phyloP scores from a whole-genome alignment of 2,329 filamentous ascomycete genomes.

The Fusarium goolgardi region DNA sequence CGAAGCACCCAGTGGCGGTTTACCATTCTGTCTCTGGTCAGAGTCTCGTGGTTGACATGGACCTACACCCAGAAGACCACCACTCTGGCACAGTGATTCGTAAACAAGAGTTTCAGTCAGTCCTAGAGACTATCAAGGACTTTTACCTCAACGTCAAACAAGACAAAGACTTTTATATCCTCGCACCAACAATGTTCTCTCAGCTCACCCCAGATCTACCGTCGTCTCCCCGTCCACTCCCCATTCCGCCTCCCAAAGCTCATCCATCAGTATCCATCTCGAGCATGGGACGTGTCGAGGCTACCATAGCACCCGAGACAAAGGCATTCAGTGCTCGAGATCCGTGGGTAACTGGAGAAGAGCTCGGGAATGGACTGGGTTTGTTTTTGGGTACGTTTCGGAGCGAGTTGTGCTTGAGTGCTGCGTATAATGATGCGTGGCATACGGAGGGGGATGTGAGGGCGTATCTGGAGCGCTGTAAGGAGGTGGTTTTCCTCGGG shows the following conservation, averaged over 20 bases:
- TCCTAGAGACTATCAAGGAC: constrained; percentile 43
- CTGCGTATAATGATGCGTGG: constrained; percentile 58
- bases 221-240: constrained; percentile 1
- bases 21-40: constrained; percentile 50
- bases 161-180: constrained; percentile 47
- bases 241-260: constrained; percentile 45
- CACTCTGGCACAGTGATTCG: accelerated
- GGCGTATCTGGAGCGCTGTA: constrained; percentile 42
- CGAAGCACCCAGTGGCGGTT: constrained; percentile 43
- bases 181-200: constrained; percentile 45
- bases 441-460: constrained; percentile 45
- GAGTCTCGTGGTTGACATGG: constrained; percentile 46
- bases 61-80: neutral
- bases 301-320: constrained; percentile 46
- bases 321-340: constrained; percentile 48
- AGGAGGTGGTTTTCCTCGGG: constrained; percentile 6
- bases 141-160: constrained; percentile 49
- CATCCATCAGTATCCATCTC: constrained; percentile 49
- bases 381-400: constrained; percentile 57
- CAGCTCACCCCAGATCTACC: constrained; percentile 28
- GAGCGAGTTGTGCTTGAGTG: constrained; percentile 53
- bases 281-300: constrained; percentile 53
- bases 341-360: constrained; percentile 60
- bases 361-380: constrained; percentile 53
- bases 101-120: constrained; percentile 38